Base-by-base conservation (phyloP, 2,329 filamentous ascomycete genomes). In the Xylaria multiplex region DNA sequence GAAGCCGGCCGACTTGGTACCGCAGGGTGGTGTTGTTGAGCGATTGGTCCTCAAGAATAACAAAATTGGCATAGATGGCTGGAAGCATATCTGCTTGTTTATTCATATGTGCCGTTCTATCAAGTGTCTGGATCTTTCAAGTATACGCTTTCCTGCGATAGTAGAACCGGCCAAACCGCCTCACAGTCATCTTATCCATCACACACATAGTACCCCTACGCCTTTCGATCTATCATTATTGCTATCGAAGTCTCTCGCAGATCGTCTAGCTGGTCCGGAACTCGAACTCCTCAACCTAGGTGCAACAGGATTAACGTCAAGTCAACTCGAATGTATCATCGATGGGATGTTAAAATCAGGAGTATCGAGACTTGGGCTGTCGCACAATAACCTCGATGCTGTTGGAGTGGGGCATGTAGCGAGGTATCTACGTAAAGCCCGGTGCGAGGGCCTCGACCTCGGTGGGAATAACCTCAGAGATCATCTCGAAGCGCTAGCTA, bases 11-110 rank as follows among this genome's bases (percentile, higher is more conserved):
- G 80, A 81, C 8, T 65, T 77, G 1, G 79, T 81, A 13, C 80
- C 84, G 2, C 84, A 87, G 58, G 87, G 88, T 54, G 93, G 93
- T 16, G 88, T 96, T 1, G 88, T 98, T 4, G 93, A 97, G 80
- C 91, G 93, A 68, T 81, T 99, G 6, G 91, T 93, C 1, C 80
- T 99, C 48, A 97, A 96, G 80, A 93, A 96, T 79, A 98, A 98
- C 76, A 95, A 93, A 74, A 90, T 98, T 66, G 91, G 93, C 0
- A 83, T 85, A 0, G 91, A 96, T 69, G 96, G 95, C 16, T 99
- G 96, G 96, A 93, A 91, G 73, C 89, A 98, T 76, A 89, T 98
- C 64, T 91, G 91, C 46, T 82, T 97, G 6, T 99, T 98, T 76
- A 84, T 97, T 59, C 93, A 97, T 79, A 90, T 97, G 82, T 97